Conservation (phyloP, 2,329 filamentous ascomycete genomes). For the Macrophomina phaseolina region DNA sequence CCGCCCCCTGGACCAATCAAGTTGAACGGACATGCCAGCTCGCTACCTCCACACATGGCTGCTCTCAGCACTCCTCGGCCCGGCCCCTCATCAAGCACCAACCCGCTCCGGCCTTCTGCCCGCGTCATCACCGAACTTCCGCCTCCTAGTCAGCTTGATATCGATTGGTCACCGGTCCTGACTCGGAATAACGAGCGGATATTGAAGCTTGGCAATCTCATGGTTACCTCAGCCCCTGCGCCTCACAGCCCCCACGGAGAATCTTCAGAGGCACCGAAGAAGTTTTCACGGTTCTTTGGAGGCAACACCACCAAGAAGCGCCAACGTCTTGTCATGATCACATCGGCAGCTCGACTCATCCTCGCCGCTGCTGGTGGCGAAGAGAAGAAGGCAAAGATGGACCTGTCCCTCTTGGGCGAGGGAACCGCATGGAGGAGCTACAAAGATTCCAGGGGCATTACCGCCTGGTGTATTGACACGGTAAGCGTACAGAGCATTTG, state of each 20-base stretch:
- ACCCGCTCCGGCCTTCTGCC: conserved; percentile 61
- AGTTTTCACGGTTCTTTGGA: conserved; percentile 91
- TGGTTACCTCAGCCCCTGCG: conserved; percentile 80
- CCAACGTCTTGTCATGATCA: conserved; percentile 92
- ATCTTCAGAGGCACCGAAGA: conserved; percentile 69
- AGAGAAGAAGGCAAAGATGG: conserved; percentile 92
- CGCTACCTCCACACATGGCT: conserved; percentile 28
- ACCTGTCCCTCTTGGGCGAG: conserved; percentile 79
- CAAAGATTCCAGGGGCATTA: conserved; percentile 84
- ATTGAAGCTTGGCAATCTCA: conserved; percentile 87
- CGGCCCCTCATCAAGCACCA: conserved; percentile 36
- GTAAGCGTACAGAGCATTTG: conserved; percentile 63
- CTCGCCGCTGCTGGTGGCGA: conserved; percentile 90
- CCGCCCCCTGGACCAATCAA: conserved; percentile 71
- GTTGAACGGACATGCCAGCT: conserved; percentile 48
- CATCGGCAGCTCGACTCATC: conserved; percentile 86
- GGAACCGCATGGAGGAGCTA: conserved; percentile 81
- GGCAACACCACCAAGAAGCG: conserved; percentile 90
- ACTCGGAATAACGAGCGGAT: conserved; percentile 92
- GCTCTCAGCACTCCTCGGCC: conserved; percentile 33
- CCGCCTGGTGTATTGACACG: conserved; percentile 89
- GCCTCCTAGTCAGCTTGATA: conserved; percentile 94
- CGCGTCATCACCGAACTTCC: conserved; percentile 92
- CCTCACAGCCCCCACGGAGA: conserved; percentile 74
- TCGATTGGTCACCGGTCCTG: conserved; percentile 97